Conservation (phyloP, 768 basidiomycete genomes). For the Rubroboletus satanas region DNA sequence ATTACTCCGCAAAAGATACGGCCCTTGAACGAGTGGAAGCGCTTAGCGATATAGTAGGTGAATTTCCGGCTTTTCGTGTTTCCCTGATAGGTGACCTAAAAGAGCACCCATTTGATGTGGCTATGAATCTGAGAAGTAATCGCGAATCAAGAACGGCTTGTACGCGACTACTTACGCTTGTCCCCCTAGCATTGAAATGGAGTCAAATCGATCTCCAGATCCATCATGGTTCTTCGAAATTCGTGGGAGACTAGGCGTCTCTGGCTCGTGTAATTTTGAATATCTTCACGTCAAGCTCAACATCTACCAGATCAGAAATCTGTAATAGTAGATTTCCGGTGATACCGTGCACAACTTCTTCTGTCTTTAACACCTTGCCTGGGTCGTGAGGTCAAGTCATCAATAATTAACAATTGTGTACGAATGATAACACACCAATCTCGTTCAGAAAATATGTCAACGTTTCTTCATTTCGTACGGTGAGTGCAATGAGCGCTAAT, state of each 20-base stretch:
- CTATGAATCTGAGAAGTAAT: conserved; percentile 6
- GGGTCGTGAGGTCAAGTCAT: not conserved
- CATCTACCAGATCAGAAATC: conserved; percentile 31
- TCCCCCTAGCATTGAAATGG: not conserved
- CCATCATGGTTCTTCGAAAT: conserved; percentile 4
- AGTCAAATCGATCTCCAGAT: conserved; percentile 16
- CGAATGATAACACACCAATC: conserved; percentile 24
- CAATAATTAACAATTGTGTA: not conserved
- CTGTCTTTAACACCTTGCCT: conserved; percentile 26
- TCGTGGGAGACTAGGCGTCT: conserved; percentile 1
- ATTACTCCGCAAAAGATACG: not conserved
- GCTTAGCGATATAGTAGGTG: not conserved
- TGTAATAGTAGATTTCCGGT: conserved; percentile 22
- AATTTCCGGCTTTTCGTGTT: not conserved
- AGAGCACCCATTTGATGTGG: conserved; percentile 1
- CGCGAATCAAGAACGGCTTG: conserved; percentile 8
- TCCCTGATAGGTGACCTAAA: not conserved
- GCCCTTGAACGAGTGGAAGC: not conserved
- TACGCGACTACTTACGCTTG: not conserved
- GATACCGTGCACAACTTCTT: conserved; percentile 24
- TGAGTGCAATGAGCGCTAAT: conserved; percentile 38
- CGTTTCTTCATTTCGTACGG: conserved; percentile 54
- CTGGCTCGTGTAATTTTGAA: conserved; percentile 36
- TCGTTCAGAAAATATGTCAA: conserved; percentile 40
- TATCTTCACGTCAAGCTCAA: conserved; percentile 40